phyloP scores from a whole-genome alignment of 306 rosid species.

The Gleditsia sinensis region DNA sequence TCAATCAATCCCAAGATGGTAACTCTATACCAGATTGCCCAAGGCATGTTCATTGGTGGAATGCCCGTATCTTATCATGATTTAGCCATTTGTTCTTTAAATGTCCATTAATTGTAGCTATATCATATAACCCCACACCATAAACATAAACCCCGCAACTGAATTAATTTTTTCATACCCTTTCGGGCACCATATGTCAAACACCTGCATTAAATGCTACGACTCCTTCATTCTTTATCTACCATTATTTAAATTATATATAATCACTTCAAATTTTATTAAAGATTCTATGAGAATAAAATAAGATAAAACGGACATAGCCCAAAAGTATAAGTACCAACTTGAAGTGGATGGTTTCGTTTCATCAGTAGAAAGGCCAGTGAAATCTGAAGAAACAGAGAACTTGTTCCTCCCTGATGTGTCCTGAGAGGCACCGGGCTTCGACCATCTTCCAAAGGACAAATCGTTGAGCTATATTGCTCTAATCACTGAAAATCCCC shows the following conservation, averaged over 20 bases:
- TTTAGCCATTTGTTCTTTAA: conserved; percentile 33
- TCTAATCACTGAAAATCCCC: conserved; percentile 27
- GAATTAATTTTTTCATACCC: background rate
- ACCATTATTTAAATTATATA: too few relatives aligned
- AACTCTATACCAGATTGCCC: conserved; percentile 33
- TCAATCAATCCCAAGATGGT: conserved; percentile 31
- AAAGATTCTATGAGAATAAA: background rate
- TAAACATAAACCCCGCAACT: background rate
- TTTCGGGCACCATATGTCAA: too few relatives aligned
- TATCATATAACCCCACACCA: conserved; percentile 1
- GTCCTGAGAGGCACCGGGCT: conserved; percentile 14
- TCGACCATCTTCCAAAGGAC: too few relatives aligned
- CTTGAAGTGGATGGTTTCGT: conserved; percentile 16
- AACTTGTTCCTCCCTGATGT: conserved; percentile 27
- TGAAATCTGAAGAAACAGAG: conserved; percentile 35
- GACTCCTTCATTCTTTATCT: too few relatives aligned
- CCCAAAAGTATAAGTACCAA: background rate
- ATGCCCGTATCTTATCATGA: conserved; percentile 37
- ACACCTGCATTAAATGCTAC: too few relatives aligned
- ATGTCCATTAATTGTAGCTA: background rate
- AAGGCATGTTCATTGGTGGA: conserved; percentile 6
- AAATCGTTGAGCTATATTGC: too few relatives aligned
- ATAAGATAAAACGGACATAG: background rate
- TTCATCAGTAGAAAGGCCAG: conserved; percentile 26
- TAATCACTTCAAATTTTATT: too few relatives aligned